Evolutionary conservation across 257 asterid genomes (phyloP), one percentile per base, ranked within the genome.

Genomic region (Primulina tabacum): DNA sequence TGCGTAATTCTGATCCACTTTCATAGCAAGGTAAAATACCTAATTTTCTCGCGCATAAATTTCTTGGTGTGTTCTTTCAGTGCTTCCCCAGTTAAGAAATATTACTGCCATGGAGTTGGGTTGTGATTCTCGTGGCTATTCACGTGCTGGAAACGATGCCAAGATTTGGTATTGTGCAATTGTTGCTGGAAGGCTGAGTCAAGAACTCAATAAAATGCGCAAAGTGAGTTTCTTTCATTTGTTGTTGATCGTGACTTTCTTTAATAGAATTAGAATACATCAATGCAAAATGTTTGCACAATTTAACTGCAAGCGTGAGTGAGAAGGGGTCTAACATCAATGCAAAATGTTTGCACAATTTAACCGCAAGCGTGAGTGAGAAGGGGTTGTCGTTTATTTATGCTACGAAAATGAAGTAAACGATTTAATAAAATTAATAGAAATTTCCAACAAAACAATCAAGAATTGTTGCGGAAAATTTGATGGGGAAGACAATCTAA

Each of bases 71-170:
- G 62, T 78, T 72, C 64, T 88, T 80, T 63, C 87, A 94, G 99
- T 91, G 83, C 96, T 94, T 79, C 97, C 97, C 60, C 99, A 91
- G 79, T 79, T 94, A 83, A 89, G 99, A 87, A 91, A 83, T 69
- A 47, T 84, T 69, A 89, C 99, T 61, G 70, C 99, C 14, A 68
- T 62, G 79, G 99, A 89, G 72, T 80, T 94, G 82, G 99, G 99
- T 47, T 94, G 99, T 68, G 90, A 88, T 80, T 89, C 89, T 17
- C 79, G 85, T 55, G 97, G 97, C 72, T 81, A 75, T 82, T 94
- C 99, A 66, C 96, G 97, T 73, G 92, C 96, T 2, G 95, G 97
- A 60, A 78, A 72, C 74, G 97, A 81, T 81, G 73, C 88, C 71
- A 88, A 73, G 85, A 73, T 89, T 72, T 94, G 99, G 99, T 94